Percentiles rank a stretch among this genome's conserved stretches.
Conservation (phyloP, 257 asterid species). For the Solanum gracilifrons region DNA sequence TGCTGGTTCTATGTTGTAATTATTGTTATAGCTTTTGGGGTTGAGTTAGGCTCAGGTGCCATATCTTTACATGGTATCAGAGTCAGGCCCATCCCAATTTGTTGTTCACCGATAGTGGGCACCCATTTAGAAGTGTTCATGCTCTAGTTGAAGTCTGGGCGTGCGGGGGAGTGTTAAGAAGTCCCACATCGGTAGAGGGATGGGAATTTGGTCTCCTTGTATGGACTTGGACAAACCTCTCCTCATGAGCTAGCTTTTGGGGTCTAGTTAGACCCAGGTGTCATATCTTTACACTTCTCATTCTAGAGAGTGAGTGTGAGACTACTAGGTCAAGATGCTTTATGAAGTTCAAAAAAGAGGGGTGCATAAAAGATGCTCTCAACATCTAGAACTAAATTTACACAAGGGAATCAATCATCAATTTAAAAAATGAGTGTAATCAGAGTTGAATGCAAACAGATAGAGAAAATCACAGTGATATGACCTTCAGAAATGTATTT, state of each 20-base stretch:
- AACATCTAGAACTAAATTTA: background rate
- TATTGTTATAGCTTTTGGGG: background rate
- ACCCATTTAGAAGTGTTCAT: background rate
- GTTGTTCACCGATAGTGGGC: background rate
- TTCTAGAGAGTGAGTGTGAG: background rate
- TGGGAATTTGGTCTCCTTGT: background rate
- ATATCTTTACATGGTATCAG: no score
- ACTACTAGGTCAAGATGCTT: background rate
- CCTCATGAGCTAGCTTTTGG: background rate
- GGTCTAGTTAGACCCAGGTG: background rate
- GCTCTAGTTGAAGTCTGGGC: background rate
- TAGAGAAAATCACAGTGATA: background rate
- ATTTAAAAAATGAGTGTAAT: background rate
- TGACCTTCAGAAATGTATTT: constrained; percentile 73
- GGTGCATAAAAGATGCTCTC: background rate
- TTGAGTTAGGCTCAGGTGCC: background rate
- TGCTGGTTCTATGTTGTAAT: background rate
- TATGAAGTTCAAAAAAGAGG: background rate
- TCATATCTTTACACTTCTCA: background rate
- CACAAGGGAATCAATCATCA: background rate
- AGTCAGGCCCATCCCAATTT: background rate
- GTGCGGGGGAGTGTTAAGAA: background rate
- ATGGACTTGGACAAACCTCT: background rate
- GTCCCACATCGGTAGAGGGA: background rate
- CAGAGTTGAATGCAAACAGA: background rate